Percentiles rank a stretch among this genome's conserved stretches.
Evolutionary conservation across 164 flowering plant genomes (phyloP).

Genomic region (Nymphaea colorata): DNA sequence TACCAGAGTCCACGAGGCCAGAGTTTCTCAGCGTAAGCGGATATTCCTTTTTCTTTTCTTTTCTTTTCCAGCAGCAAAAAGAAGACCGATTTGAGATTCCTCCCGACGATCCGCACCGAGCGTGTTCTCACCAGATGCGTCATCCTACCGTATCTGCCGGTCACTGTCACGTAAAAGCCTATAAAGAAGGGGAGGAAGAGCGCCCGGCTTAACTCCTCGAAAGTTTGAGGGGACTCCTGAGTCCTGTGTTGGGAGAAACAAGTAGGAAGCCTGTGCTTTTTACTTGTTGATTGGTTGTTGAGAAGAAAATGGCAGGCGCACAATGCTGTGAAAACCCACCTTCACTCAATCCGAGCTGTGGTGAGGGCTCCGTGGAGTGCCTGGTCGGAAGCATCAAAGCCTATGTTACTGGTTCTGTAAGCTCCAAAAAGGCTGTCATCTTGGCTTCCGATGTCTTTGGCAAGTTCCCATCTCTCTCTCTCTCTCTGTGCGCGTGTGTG

Average conservation of each 20-base stretch:
- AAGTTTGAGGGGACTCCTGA: not conserved
- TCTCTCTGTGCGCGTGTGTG: not conserved
- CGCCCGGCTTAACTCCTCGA: not conserved
- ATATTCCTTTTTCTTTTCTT: no score
- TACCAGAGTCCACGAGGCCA: no score
- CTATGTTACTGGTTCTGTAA: slow-evolving; percentile 42
- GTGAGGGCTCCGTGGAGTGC: slow-evolving; percentile 39
- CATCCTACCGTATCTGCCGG: not conserved
- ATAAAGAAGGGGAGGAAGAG: no score
- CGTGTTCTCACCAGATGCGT: no score
- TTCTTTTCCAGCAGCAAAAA: no score
- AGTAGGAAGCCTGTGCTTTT: not conserved
- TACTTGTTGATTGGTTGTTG: not conserved
- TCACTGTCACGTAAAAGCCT: not conserved
- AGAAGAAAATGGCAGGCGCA: slow-evolving; percentile 12
- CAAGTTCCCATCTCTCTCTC: slow-evolving; percentile 7
- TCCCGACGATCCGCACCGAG: no score
- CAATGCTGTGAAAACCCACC: slow-evolving; percentile 21
- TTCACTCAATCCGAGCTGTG: slow-evolving; percentile 25
- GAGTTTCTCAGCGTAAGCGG: no score
- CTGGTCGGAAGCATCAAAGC: slow-evolving; percentile 43
- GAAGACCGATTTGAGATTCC: no score
- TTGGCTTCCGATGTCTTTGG: slow-evolving; percentile 63
- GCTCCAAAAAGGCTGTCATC: slow-evolving; percentile 44
- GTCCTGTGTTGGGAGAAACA: not conserved